phyloP scores from a whole-genome alignment of 176 grass and related monocot species.

The Tillandsia leiboldiana region DNA sequence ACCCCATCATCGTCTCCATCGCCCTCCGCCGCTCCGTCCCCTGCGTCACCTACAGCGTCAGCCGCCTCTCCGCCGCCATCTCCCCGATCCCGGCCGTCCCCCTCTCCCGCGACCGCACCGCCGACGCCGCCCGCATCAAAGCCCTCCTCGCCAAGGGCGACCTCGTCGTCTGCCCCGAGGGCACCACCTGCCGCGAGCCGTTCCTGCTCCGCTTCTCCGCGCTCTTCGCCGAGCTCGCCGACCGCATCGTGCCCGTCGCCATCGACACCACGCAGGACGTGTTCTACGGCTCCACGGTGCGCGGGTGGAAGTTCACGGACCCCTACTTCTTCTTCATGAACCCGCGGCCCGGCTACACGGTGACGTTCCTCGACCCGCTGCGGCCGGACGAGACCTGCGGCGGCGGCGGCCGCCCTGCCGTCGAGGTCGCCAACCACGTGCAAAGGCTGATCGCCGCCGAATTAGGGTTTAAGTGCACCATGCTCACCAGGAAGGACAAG shows the following conservation, averaged over 20 bases:
- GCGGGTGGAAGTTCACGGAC: conserved; percentile 59
- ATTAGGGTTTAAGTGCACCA: conserved; percentile 44
- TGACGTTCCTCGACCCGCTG: conserved; percentile 56
- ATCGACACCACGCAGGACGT: conserved; percentile 31
- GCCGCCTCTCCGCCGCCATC: conserved; percentile 34
- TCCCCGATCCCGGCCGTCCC: conserved; percentile 44
- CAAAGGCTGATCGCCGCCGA: conserved; percentile 43
- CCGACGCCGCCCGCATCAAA: conserved; percentile 46
- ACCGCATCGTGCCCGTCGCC: conserved; percentile 66
- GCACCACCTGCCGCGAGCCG: conserved; percentile 79
- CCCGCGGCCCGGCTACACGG: conserved; percentile 44
- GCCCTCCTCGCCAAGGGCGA: conserved; percentile 47
- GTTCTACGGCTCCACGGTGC: conserved; percentile 54
- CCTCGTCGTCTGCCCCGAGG: conserved; percentile 76
- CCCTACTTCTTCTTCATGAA: conserved; percentile 93
- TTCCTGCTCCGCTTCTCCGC: conserved; percentile 61
- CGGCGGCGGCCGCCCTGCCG: conserved; percentile 24
- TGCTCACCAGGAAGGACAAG: conserved; percentile 64
- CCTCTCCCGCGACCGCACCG: conserved; percentile 29
- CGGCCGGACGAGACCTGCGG: conserved; percentile 43
- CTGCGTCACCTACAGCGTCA: conserved; percentile 70
- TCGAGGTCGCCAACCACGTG: conserved; percentile 71
- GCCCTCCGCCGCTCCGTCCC: conserved; percentile 51
- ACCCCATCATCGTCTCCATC: conserved; percentile 65
- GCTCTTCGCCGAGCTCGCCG: conserved; percentile 65